Evolutionary conservation across 768 basidiomycete genomes (phyloP).

Genomic region (Collybia sp.): DNA sequence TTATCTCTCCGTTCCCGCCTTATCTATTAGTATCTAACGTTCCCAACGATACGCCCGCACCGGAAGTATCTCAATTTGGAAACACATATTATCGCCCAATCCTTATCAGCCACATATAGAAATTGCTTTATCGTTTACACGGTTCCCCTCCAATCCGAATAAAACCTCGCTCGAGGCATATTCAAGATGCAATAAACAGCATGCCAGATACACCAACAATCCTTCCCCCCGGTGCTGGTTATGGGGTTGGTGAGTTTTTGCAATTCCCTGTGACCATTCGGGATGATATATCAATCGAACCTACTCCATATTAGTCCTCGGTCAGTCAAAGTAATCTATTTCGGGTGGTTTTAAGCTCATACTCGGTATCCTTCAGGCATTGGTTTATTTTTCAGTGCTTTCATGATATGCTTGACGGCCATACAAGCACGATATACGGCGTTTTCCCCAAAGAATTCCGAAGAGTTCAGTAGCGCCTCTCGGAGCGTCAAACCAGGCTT

Average conservation of each 20-base stretch:
- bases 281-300: not conserved
- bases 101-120: too few species aligned
- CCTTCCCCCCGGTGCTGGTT: conserved; percentile 13
- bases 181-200: too few species aligned
- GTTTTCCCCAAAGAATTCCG: conserved; percentile 73
- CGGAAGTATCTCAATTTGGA: too few species aligned
- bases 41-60: too few species aligned
- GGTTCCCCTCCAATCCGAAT: too few species aligned
- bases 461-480: conserved; percentile 82
- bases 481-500: conserved; percentile 86
- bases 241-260: conserved; percentile 16
- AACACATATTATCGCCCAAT: too few species aligned
- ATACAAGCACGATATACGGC: conserved; percentile 83
- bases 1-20: too few species aligned
- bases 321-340: conserved; percentile 20
- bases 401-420: conserved; percentile 76
- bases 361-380: conserved; percentile 47
- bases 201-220: not conserved
- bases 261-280: not conserved
- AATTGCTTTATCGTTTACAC: too few species aligned
- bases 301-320: conserved; percentile 35
- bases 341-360: not conserved
- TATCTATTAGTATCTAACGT: too few species aligned
- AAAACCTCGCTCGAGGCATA: too few species aligned
- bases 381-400: conserved; percentile 80